Evolutionary conservation across 2,329 filamentous ascomycete genomes (phyloP), one percentile per base, ranked within the genome.

Genomic region (Dendryphion nanum): DNA sequence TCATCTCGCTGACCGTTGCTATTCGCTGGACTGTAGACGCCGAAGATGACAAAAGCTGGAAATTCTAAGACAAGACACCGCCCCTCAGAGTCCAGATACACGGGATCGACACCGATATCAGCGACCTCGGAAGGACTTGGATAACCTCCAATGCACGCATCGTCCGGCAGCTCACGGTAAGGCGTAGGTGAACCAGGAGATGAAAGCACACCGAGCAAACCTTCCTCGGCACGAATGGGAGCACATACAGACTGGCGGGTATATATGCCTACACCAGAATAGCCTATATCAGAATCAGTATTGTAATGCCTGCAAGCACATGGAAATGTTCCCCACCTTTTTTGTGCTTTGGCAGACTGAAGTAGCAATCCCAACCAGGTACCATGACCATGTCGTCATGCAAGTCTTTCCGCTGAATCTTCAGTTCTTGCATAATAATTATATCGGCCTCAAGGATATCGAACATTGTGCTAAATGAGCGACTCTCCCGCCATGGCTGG

Each of bases 371-470:
- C 91, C 91, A 98, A 10, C 93, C 93, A 0, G 87, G 82, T 0
- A 97, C 82, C 21, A 97, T 73, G 7, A 97, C 90, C 89, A 97
- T 97, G 53, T 97, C 93, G 74, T 97, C 93, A 28, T 76, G 78
- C 2, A 98, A 73, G 52, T 96, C 90, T 61, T 95, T 95, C 40
- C 85, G 79, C 61, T 97, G 93, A 28, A 97, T 96, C 69, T 97
- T 98, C 30, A 89, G 83, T 67, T 97, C 93, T 65, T 98, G 93
- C 73, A 97, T 89, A 41, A 96, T 77, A 14, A 97, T 82, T 47
- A 98, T 93, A 63, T 98, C 93, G 37, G 90, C 83, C 62, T 93
- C 86, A 5, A 98, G 77, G 30, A 85, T 86, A 51, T 95, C 87
- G 67, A 98, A 97, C 93, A 97, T 97, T 49, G 84, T 77, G 31